phyloP scores from a whole-genome alignment of 2,329 filamentous ascomycete species.

The Pseudogymnoascus sp. region DNA sequence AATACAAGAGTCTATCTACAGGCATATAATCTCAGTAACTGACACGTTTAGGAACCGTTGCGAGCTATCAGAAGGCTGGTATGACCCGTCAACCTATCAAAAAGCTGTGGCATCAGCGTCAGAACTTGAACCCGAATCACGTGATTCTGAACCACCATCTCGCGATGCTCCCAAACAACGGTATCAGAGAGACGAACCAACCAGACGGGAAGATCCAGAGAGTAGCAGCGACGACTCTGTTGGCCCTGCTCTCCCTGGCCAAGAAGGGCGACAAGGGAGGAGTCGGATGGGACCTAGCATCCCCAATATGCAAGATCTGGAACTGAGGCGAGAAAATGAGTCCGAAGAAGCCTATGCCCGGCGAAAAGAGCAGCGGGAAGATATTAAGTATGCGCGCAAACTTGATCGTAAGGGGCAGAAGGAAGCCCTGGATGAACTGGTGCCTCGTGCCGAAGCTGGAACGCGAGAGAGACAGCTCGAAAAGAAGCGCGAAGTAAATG shows the following conservation, averaged over 20 bases:
- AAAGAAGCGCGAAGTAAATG: slow-evolving; percentile 68
- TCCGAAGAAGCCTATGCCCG: slow-evolving; percentile 42
- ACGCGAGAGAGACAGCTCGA: slow-evolving; percentile 79
- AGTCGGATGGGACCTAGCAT: slow-evolving; percentile 49
- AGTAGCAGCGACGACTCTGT: slow-evolving; percentile 29
- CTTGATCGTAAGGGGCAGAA: slow-evolving; percentile 60
- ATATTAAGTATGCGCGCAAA: slow-evolving; percentile 55
- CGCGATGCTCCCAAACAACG: slow-evolving; percentile 9
- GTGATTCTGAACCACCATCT: slow-evolving; percentile 9
- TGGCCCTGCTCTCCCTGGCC: slow-evolving; percentile 41
- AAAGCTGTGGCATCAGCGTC: slow-evolving; percentile 23
- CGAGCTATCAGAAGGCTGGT: slow-evolving; percentile 87
- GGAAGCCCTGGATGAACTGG: slow-evolving; percentile 70
- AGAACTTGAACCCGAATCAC: slow-evolving; percentile 4
- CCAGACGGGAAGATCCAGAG: slow-evolving; percentile 8
- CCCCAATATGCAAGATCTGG: slow-evolving; percentile 67
- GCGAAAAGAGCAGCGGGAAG: slow-evolving; percentile 31
- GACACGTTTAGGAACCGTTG: slow-evolving; percentile 65
- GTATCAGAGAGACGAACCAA: slow-evolving; percentile 8
- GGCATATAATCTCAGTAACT: slow-evolving; percentile 26
- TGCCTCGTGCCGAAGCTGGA: slow-evolving; percentile 74
- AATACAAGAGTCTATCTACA: slow-evolving; percentile 20
- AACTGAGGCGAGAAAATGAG: slow-evolving; percentile 44
- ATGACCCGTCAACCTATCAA: slow-evolving; percentile 61
- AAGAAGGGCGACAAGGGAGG: slow-evolving; percentile 22